Base-by-base conservation (phyloP, 23 red algal species). In the Cyanidium caldarium region DNA sequence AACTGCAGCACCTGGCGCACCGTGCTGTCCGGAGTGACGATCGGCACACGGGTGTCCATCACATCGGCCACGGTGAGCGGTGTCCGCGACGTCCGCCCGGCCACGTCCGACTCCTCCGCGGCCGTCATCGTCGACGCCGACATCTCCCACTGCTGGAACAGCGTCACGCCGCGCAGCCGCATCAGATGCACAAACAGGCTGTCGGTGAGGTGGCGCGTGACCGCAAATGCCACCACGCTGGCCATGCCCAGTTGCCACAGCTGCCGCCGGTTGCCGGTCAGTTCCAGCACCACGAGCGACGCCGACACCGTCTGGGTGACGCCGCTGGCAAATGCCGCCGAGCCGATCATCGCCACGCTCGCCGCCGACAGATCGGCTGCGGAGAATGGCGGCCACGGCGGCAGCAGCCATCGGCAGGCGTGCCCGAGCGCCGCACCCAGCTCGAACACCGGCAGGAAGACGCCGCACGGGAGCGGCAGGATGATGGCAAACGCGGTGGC, bases 281-380 rank as follows among this genome's bases (percentile, higher is more conserved):
- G 43, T 34, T 90, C 86, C 41, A 90, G 74, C 70, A 90, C 77
- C 21, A 90, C 77, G 33, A 90, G 72, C 13, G 80, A 77, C 25
- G 76, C 45, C 13, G 58, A 44, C 19, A 57, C 72, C 42, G 65
- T 72, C 34, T 86, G 82, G 29, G 78, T 46, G 15, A 73, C 39
- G 38, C 82, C 82, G 1, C 65, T 74, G n/a, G 74, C 72, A 23
- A 90, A 44, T 15, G 70, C 86, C 15, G 86, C 86, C 17, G 86
- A 77, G 29, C 77, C 86, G 37, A 83, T 72, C 23, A 90, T 79
- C 3, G 86, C 86, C 13, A 72, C 75, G 21, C 58, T 71, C n/a
- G n/a, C n/a, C n/a, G n/a, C n/a, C n/a, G n/a, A n/a, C n/a, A n/a
- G n/a, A n/a, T n/a, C n/a, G n/a, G n/a, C n/a, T n/a, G n/a, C n/a